A percentile compares a stretch with the other conserved stretches of the same genome.
Evolutionary conservation across 179 eudicot species (phyloP).

Genomic region (Sideroxylon spinosum): DNA sequence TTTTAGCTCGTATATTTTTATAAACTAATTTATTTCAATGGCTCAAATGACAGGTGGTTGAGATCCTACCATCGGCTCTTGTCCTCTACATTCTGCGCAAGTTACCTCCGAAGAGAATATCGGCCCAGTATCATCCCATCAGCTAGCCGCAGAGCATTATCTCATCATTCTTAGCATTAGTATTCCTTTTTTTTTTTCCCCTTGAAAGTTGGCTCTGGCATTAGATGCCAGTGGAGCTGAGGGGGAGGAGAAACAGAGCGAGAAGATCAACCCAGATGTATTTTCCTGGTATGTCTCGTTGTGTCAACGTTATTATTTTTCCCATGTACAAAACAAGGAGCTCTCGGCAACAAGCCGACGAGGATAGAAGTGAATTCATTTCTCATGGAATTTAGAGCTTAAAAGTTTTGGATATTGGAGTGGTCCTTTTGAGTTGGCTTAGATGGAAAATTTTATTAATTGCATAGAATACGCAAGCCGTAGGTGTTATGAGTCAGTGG

Average conservation of each 20-base stretch:
- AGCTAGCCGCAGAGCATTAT: conserved; percentile 28
- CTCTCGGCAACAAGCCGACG: conserved; percentile 20
- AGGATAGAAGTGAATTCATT: conserved; percentile 7
- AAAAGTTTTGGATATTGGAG: conserved; percentile 1
- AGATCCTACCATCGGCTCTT: conserved; percentile 93
- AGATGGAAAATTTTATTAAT: too few relatives aligned
- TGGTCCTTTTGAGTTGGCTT: too few relatives aligned
- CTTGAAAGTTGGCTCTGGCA: conserved; percentile 14
- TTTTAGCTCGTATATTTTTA: not conserved
- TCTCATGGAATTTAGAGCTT: conserved; percentile 12
- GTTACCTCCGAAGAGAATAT: conserved; percentile 81
- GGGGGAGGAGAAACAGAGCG: conserved; percentile 1
- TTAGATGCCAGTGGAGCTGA: conserved; percentile 15
- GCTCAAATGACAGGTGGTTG: conserved; percentile 52
- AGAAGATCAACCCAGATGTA: not conserved
- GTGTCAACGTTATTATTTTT: not conserved
- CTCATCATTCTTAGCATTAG: not conserved
- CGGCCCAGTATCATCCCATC: conserved; percentile 77
- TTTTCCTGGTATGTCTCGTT: conserved; percentile 1
- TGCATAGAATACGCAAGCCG: too few relatives aligned
- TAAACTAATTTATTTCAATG: not conserved
- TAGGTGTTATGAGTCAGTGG: too few relatives aligned
- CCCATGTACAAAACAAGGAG: conserved; percentile 14
- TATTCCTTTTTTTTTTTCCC: conserved; percentile 2
- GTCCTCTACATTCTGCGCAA: conserved; percentile 83